Evolutionary conservation across 176 grass and related monocot genomes (phyloP).

Genomic region (Eragrostis nindensis): DNA sequence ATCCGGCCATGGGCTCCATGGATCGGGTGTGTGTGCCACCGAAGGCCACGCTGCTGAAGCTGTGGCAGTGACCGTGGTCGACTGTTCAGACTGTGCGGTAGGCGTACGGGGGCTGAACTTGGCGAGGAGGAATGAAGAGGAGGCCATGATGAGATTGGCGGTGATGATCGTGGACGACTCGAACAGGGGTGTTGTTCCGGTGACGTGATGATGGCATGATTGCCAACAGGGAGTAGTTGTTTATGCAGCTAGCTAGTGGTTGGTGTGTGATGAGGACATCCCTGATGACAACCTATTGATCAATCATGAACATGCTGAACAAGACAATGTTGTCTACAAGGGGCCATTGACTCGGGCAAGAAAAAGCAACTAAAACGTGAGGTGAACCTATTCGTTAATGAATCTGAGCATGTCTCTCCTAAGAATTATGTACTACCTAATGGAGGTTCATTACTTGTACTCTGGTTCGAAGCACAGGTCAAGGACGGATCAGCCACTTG

Average conservation of each 20-base stretch:
- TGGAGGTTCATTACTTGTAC: too few relatives aligned
- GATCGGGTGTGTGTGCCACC: not conserved
- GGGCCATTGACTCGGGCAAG: too few relatives aligned
- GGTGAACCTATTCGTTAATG: too few relatives aligned
- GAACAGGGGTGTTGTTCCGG: conserved; percentile 22
- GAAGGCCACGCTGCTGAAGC: not conserved
- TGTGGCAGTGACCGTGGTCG: not conserved
- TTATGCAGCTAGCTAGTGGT: not conserved
- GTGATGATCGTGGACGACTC: conserved; percentile 44
- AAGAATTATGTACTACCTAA: too few relatives aligned
- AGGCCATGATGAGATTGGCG: conserved; percentile 43
- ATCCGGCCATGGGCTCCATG: conserved; percentile 5
- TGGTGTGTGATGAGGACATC: too few relatives aligned
- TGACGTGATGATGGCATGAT: conserved; percentile 25
- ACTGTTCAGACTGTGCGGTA: not conserved
- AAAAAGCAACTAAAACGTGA: too few relatives aligned
- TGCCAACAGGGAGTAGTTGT: not conserved
- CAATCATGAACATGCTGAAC: too few relatives aligned
- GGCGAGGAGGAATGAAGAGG: conserved; percentile 38
- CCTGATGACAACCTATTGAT: too few relatives aligned
- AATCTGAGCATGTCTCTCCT: too few relatives aligned
- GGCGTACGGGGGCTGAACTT: not conserved
- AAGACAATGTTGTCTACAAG: too few relatives aligned
- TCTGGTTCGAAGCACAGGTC: too few relatives aligned
- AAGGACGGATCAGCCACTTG: too few relatives aligned